Evolutionary conservation across 2,329 filamentous ascomycete species (phyloP), one percentile per base, ranked within the genome.

Genomic region (Scedosporium aurantiacum): DNA sequence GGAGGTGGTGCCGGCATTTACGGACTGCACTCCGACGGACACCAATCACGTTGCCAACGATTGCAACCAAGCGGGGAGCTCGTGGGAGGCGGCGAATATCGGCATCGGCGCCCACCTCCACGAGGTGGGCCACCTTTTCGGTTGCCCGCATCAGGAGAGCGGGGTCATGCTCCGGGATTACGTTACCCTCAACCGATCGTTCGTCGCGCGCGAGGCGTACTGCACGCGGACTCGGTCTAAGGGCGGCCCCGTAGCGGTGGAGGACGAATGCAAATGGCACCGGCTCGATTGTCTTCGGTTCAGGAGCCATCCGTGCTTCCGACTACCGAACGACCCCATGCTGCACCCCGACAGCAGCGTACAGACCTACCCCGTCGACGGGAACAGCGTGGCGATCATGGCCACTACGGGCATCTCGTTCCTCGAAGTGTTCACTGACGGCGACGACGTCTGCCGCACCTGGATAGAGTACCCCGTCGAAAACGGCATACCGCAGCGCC

Each of bases 161-260:
- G 93, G 94, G n/a, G 81, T 97, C 64, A 97, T 97, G 93, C 78
- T 91, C 58, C 82, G 90, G 61, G 93, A 96, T 71, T 97, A 96
- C 70, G 84, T 92, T 37, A 86, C 80, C 1, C 76, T 97, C 12
- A 95, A 94, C 72, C 85, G 93, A 27, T 88, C 88, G 1, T 97
- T 97, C 70, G 80, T 89, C 55, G 82, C 83, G 37, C 84, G 88
- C 47, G 93, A 97, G 72, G 85, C 91, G 0, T 97, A 88, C 70
- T 94, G 89, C 2, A 96, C 91, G 2, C 83, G 92, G 55, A 96
- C 91, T 2, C 91, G 90, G 70, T 87, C 87, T 52, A 91, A 89
- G 67, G 92, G 92, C 2, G 87, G 88, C 3, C 74, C 90, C 5
- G 88, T 91, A 50, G 72, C 88, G 52, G 84, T 84, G 37, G 82